phyloP scores from a whole-genome alignment of 2,329 filamentous ascomycete genomes.

The Penicillium sp. region DNA sequence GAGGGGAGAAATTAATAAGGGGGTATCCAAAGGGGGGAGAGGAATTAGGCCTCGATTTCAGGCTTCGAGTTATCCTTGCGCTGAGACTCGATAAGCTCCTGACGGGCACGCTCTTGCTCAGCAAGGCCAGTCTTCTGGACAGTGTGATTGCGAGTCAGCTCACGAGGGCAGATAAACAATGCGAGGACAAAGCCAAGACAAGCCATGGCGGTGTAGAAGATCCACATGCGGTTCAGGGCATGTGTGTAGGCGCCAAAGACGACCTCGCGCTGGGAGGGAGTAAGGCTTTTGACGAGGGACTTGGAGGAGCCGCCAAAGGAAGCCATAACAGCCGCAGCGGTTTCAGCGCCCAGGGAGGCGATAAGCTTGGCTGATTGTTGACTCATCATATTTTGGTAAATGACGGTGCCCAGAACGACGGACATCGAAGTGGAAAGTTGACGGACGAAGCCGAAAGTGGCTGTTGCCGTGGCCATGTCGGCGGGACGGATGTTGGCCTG shows the following conservation, averaged over 20 bases:
- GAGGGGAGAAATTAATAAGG: not conserved
- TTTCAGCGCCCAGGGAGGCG: slow-evolving; percentile 32
- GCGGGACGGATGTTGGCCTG: slow-evolving; percentile 61
- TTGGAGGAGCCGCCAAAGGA: slow-evolving; percentile 41
- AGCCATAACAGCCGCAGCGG: slow-evolving; percentile 24
- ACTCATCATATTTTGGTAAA: slow-evolving; percentile 43
- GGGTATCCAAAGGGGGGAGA: not conserved
- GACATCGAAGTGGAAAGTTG: slow-evolving; percentile 59
- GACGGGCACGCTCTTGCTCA: slow-evolving; percentile 45
- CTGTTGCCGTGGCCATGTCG: slow-evolving; percentile 64
- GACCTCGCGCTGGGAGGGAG: slow-evolving; percentile 34
- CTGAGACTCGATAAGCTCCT: slow-evolving; percentile 45
- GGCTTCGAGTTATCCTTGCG: slow-evolving; percentile 66
- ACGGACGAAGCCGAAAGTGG: slow-evolving; percentile 61
- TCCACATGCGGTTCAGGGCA: slow-evolving; percentile 52
- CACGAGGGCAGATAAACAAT: slow-evolving; percentile 39
- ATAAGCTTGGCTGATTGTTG: slow-evolving; percentile 32
- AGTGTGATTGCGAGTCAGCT: slow-evolving; percentile 45
- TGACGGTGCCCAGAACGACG: slow-evolving; percentile 58
- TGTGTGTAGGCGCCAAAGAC: slow-evolving; percentile 46
- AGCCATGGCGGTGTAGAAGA: slow-evolving; percentile 47
- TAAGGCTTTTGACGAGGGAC: slow-evolving; percentile 36
- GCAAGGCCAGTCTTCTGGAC: slow-evolving; percentile 47
- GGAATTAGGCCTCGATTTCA: slow-evolving; percentile 37
- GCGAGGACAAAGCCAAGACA: slow-evolving; percentile 42